Percentiles rank a stretch among this genome's conserved stretches.
These are phyloP conservation scores for Neofusicoccum sp. DNA, from an alignment of 2,329 filamentous ascomycete species.

Conservation along the genomic window DNA sequence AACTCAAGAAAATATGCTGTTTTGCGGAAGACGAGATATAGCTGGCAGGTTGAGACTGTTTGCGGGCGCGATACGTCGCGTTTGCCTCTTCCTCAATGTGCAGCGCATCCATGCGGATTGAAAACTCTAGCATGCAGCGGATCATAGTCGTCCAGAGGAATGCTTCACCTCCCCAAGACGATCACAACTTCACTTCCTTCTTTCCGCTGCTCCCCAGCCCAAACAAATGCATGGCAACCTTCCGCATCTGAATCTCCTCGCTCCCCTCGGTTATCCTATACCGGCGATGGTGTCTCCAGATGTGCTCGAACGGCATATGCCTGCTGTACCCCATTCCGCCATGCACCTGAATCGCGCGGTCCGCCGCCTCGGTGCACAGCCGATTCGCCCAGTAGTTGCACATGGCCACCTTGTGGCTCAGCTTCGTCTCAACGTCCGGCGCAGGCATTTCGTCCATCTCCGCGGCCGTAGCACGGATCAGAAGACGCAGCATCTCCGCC, in stretches of 20 bases:
- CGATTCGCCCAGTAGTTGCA: slow-evolving; percentile 68
- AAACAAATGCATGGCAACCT: slow-evolving; percentile 63
- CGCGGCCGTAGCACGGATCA: slow-evolving; percentile 63
- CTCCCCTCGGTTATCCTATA: slow-evolving; percentile 67
- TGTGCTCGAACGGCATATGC: slow-evolving; percentile 65
- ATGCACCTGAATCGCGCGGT: slow-evolving; percentile 64
- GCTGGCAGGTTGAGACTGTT: no score
- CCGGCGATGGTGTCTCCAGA: slow-evolving; percentile 65
- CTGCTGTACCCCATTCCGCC: slow-evolving; percentile 63
- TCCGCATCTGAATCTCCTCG: slow-evolving; percentile 69
- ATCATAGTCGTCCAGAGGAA: no score
- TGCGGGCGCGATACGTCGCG: no score
- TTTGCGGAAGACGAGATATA: no score
- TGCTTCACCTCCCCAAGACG: no score
- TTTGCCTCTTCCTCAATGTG: no score
- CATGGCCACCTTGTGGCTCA: slow-evolving; percentile 67
- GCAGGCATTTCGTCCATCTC: slow-evolving; percentile 59
- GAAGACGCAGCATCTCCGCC: slow-evolving; percentile 62
- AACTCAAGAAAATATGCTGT: no score
- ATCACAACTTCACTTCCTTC: slow-evolving; percentile 34
- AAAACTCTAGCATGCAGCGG: no score
- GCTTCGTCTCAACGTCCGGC: slow-evolving; percentile 56
- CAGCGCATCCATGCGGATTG: no score
- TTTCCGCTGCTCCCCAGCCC: slow-evolving; percentile 51
- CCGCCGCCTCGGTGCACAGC: slow-evolving; percentile 62